Percentiles rank a stretch among this genome's conserved stretches.
Conservation (phyloP, 306 rosid species). For the Lathyrus aphaca region DNA sequence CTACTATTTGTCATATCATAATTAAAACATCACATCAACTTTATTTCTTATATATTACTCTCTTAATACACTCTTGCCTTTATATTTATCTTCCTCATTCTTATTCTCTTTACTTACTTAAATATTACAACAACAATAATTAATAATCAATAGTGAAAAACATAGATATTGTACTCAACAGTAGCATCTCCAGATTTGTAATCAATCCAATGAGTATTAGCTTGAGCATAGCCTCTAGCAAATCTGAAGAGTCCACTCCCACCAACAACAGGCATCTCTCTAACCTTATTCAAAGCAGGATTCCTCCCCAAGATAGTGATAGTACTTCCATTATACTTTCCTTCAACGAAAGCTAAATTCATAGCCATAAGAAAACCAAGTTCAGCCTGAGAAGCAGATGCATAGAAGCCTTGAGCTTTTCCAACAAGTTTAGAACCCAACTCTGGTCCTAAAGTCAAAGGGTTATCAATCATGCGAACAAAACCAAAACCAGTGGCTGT, state of each 20-base stretch:
- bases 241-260: constrained; percentile 73
- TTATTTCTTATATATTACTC: no score
- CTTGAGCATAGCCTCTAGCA: constrained; percentile 61
- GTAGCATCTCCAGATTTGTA: constrained; percentile 42
- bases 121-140: no score
- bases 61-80: no score
- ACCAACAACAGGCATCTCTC: constrained; percentile 75
- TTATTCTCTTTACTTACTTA: no score
- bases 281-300: constrained; percentile 34
- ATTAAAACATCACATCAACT: no score
- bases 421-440: constrained; percentile 47
- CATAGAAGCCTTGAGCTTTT: constrained; percentile 57
- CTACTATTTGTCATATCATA: no score
- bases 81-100: no score
- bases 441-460: constrained; percentile 46
- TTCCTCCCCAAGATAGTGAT: constrained; percentile 60
- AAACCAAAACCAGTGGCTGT: constrained; percentile 39
- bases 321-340: constrained; percentile 68
- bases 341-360: constrained; percentile 61
- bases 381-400: constrained; percentile 47
- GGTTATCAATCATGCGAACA: constrained; percentile 38
- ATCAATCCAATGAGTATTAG: constrained; percentile 29
- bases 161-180: constrained; percentile 56
- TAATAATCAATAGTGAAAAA: background rate
- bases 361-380: constrained; percentile 48